These are phyloP conservation scores for Aaosphaeria pasadenensis DNA, from an alignment of 2,329 filamentous ascomycete genomes.

Conservation along the genomic window DNA sequence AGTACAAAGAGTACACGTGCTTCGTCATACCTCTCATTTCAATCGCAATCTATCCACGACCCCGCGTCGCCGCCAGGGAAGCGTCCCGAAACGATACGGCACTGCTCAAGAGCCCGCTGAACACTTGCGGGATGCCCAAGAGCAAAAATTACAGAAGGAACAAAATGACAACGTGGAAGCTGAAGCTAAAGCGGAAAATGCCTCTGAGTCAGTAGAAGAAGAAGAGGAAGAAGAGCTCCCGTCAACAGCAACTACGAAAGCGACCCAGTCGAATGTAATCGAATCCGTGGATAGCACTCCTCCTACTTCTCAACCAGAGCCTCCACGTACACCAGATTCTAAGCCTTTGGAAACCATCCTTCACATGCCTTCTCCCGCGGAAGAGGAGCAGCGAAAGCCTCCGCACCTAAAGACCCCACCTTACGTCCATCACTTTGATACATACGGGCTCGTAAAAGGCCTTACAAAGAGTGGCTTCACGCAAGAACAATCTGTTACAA, in stretches of 20 bases:
- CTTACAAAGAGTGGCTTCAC: slow-evolving; percentile 71
- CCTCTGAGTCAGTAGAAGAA: slow-evolving; percentile 9
- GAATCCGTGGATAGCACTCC: slow-evolving; percentile 7
- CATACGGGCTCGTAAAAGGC: slow-evolving; percentile 80
- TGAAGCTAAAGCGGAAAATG: slow-evolving; percentile 3
- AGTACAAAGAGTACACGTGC: slow-evolving; percentile 8
- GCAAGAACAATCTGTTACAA: slow-evolving; percentile 69
- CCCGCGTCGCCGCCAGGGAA: slow-evolving; percentile 22
- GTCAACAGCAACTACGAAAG: slow-evolving; percentile 10
- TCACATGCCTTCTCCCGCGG: slow-evolving; percentile 38
- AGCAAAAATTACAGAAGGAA: background rate
- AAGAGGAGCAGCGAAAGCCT: slow-evolving; percentile 47
- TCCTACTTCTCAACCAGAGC: slow-evolving; percentile 12
- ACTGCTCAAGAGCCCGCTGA: slow-evolving; percentile 46
- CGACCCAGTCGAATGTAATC: slow-evolving; percentile 9
- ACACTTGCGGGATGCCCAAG: slow-evolving; percentile 24
- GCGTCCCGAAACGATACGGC: slow-evolving; percentile 43
- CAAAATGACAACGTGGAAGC: background rate
- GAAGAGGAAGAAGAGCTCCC: slow-evolving; percentile 23
- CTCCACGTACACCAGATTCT: slow-evolving; percentile 19
- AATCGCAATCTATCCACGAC: slow-evolving; percentile 27
- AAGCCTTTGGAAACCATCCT: slow-evolving; percentile 41
- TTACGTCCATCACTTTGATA: slow-evolving; percentile 96
- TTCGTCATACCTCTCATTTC: slow-evolving; percentile 15
- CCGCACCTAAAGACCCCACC: slow-evolving; percentile 71